Percentiles rank a stretch among this genome's conserved stretches.
These are phyloP conservation scores for Neonectria ditissima DNA, from an alignment of 2,329 filamentous ascomycete genomes.

Conservation along the genomic window DNA sequence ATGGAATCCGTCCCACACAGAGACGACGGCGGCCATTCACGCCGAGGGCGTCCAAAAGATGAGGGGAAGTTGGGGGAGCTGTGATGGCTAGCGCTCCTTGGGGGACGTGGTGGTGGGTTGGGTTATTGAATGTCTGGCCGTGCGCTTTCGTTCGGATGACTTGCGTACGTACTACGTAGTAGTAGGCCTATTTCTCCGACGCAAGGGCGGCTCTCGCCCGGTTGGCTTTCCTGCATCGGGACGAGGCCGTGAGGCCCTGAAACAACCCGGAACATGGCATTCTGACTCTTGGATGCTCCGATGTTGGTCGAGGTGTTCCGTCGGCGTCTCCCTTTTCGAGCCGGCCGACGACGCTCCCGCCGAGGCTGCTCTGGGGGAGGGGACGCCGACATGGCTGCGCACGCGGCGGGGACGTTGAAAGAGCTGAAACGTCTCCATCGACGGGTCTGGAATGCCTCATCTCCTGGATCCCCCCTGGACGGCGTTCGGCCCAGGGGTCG, in stretches of 20 bases:
- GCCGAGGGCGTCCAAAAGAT: constrained; percentile 15
- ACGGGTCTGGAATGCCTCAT: constrained; percentile 31
- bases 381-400: constrained; percentile 19
- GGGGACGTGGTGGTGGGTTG: constrained; percentile 3
- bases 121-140: constrained; percentile 16
- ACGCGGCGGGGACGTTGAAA: constrained; percentile 27
- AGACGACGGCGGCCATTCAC: background rate
- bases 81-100: background rate
- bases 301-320: background rate
- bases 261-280: background rate
- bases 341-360: constrained; percentile 16
- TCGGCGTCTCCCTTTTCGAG: constrained; percentile 18
- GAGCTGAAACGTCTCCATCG: constrained; percentile 22
- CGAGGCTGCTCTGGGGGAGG: background rate
- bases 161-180: too few species aligned
- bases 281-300: constrained; percentile 5
- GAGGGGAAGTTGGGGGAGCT: background rate
- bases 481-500: constrained; percentile 21
- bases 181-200: constrained; percentile 4
- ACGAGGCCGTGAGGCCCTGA: background rate
- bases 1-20: too few species aligned
- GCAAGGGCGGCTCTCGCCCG: background rate
- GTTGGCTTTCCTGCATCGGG: background rate
- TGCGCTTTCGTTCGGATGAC: background rate
- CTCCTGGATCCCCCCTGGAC: constrained; percentile 21